Conservation (phyloP, 169 alveolate species). For the Plasmodium sp. region DNA sequence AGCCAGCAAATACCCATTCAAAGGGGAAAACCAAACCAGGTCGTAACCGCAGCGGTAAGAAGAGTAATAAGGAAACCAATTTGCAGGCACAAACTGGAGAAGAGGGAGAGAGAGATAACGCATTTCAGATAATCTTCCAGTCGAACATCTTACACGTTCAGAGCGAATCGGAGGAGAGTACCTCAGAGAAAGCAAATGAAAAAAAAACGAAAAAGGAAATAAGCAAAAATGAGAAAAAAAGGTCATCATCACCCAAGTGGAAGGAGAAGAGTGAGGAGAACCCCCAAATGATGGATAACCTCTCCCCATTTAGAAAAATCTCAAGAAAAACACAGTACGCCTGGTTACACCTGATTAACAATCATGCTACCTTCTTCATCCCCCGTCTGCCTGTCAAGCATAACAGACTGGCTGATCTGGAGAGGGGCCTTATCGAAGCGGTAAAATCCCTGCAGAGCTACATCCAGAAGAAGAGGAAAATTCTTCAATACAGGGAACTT, state of each 20-base stretch:
- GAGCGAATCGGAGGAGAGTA: constrained; percentile 16
- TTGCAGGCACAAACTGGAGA: background rate
- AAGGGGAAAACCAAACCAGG: background rate
- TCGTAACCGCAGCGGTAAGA: background rate
- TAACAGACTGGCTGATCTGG: constrained; percentile 21
- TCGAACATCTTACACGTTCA: background rate
- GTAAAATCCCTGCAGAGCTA: constrained; percentile 6
- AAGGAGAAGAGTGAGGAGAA: background rate
- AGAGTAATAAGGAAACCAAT: background rate
- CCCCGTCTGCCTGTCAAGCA: constrained; percentile 37
- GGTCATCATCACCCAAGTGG: background rate
- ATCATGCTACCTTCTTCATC: constrained; percentile 47
- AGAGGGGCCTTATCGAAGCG: constrained; percentile 3
- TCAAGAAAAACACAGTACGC: constrained; percentile 16
- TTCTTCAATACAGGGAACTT: background rate
- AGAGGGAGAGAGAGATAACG: background rate
- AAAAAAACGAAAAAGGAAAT: background rate
- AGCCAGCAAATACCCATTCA: background rate
- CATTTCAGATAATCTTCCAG: background rate
- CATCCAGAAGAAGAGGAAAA: constrained; percentile 11
- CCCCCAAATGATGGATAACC: background rate
- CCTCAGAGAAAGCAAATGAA: background rate
- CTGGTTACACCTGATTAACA: constrained; percentile 54
- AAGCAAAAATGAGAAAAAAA: background rate
- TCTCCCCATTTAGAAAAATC: background rate